Base-by-base conservation (phyloP, 768 basidiomycete species). In the Mrakia blollopis region DNA sequence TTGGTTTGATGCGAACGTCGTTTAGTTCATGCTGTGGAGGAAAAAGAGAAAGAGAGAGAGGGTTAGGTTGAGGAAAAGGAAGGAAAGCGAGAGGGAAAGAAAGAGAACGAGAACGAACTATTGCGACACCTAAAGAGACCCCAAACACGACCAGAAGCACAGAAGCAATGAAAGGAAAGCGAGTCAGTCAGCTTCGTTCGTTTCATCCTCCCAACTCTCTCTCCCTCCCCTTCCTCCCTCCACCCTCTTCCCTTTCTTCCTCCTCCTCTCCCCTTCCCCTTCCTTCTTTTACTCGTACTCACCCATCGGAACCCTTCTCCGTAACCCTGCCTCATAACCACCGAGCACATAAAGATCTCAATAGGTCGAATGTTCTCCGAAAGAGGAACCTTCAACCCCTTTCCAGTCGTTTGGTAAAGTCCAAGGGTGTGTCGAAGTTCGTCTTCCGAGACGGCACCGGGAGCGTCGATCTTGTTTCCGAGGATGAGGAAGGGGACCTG, bases 301-400 rank as follows among this genome's bases (percentile, higher is more conserved):
- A 68, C 52, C 62, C 69, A 78, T 32, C 68, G 25, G 54, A 82
- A 86, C 69, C 95, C 96, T 86, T 98, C 96, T 78, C 94, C 96
- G 84, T 99, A 98, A 70, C 96, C 96, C 85, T 97, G 94, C 84
- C 96, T 88, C 88, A 96, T 94, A 75, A 99, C 97, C 75, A 99
- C 97, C 21, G 97, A 98, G 87, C 95, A 98, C 97, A 99, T 99
- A 89, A 98, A 99, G 80, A 98, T 88, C 83, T 99, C 97, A 84
- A 99, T 98, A 25, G 97, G 97, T 78, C 97, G 89, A 80, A 98
- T 98, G 65, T 68, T 68, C 84, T 98, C 96, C 80, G 87, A 92
- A 82, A 99, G 89, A 78, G 94, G 96, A 54, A 97, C 92, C 85
- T 98, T 98, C 23, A 68, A 21, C 83, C 97, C 97, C 95, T 99